These are phyloP conservation scores for Vitis labrusca DNA, from an alignment of 164 flowering plant genomes.

Conservation along the genomic window DNA sequence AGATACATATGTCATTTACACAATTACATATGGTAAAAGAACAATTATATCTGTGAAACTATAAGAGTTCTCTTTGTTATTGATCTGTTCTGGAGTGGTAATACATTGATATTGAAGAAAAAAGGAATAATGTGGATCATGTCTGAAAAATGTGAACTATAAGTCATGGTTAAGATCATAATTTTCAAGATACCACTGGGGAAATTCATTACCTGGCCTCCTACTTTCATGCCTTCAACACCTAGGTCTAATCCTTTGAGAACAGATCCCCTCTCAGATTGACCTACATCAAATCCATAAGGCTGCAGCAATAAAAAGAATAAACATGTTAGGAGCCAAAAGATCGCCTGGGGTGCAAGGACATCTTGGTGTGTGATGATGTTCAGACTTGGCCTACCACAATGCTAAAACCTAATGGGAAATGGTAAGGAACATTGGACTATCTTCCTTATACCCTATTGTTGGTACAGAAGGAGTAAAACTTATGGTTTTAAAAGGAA, in stretches of 20 bases:
- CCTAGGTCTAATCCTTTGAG: conserved; percentile 93
- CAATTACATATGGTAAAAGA: background rate
- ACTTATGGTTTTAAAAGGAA: background rate
- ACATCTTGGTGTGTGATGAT: background rate
- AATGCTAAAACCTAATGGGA: background rate
- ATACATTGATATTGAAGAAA: background rate
- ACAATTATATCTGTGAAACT: background rate
- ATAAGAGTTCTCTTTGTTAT: background rate
- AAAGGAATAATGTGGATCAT: background rate
- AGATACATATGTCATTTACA: background rate
- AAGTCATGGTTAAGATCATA: background rate
- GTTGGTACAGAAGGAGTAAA: background rate
- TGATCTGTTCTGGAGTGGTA: background rate
- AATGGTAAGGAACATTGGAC: background rate
- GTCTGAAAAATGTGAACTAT: background rate
- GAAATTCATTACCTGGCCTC: conserved; percentile 74
- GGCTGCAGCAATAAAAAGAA: conserved; percentile 59
- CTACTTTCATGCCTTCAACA: conserved; percentile 91
- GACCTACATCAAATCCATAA: conserved; percentile 96
- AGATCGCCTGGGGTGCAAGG: background rate
- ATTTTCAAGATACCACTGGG: background rate
- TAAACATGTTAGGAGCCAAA: background rate
- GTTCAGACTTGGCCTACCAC: conserved; percentile 1
- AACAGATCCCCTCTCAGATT: conserved; percentile 82
- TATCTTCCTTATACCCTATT: background rate